Evolutionary conservation across 176 grass and related monocot genomes (phyloP).

Genomic region (Aegilops longissima): DNA sequence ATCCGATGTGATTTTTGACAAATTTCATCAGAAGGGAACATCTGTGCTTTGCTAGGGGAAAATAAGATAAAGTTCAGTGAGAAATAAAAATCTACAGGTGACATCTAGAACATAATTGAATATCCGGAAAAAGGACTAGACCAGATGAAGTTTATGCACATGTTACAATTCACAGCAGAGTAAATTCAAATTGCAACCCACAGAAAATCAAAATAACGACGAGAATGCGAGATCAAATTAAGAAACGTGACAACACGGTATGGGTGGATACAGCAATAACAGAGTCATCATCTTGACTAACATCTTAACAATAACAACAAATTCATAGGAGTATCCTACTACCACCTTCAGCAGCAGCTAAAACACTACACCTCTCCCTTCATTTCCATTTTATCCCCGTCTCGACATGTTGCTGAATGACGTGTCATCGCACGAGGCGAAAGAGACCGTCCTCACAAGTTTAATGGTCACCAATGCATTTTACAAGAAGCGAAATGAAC

Average conservation of each 20-base stretch:
- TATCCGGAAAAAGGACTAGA: neutral
- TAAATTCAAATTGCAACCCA: neutral
- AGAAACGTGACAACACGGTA: neutral
- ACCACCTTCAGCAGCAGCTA: too few relatives aligned
- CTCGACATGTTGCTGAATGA: too few relatives aligned
- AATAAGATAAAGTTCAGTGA: too few relatives aligned
- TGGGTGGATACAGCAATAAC: neutral
- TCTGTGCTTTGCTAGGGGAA: neutral
- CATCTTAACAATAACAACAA: constrained; percentile 5
- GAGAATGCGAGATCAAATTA: neutral
- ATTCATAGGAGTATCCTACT: neutral
- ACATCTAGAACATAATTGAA: neutral
- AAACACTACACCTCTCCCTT: neutral
- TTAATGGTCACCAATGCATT: too few relatives aligned
- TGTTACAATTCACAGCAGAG: neutral
- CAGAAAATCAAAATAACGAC: neutral
- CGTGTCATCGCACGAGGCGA: too few relatives aligned
- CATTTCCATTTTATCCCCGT: too few relatives aligned
- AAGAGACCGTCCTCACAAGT: too few relatives aligned
- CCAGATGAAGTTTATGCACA: neutral
- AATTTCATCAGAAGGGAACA: neutral
- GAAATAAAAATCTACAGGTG: neutral
- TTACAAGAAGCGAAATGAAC: too few relatives aligned
- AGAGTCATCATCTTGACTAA: neutral
- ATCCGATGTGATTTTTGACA: neutral